Conservation (phyloP, 768 basidiomycete genomes). For the Porpolomopsis calyptriformis region DNA sequence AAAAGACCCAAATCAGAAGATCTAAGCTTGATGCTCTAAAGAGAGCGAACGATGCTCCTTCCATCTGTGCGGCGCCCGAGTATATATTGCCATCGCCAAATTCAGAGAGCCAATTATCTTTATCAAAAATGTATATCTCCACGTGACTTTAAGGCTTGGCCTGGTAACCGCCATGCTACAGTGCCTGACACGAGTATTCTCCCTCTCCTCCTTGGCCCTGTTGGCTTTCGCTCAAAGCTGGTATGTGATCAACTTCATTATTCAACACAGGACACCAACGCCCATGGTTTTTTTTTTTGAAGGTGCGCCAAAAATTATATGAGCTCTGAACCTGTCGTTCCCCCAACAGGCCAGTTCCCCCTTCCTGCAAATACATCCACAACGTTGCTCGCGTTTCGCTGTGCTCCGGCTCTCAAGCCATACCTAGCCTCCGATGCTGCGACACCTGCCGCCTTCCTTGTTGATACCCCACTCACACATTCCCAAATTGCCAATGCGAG, state of each 20-base stretch:
- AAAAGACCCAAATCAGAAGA: no score
- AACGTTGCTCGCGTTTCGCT: constrained; percentile 47
- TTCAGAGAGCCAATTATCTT: no score
- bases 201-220: no score
- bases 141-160: no score
- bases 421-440: constrained; percentile 39
- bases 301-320: constrained; percentile 54
- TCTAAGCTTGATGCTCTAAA: no score
- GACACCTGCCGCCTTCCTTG: constrained; percentile 22
- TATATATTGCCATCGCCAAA: no score
- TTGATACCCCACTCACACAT: constrained; percentile 43
- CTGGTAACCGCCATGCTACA: no score
- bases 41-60: no score
- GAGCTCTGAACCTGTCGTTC: constrained; percentile 28
- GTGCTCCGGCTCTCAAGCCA: constrained; percentile 47
- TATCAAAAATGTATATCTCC: no score
- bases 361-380: constrained; percentile 24
- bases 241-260: neutral
- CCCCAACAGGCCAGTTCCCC: constrained; percentile 43
- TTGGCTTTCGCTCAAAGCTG: neutral
- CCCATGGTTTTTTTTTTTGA: neutral
- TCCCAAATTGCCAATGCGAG: constrained; percentile 36
- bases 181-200: no score
- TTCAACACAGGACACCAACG: neutral
- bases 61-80: no score